These are phyloP conservation scores for Massariosphaeria phaeospora DNA, from an alignment of 495 filamentous ascomycete species.

Conservation along the genomic window DNA sequence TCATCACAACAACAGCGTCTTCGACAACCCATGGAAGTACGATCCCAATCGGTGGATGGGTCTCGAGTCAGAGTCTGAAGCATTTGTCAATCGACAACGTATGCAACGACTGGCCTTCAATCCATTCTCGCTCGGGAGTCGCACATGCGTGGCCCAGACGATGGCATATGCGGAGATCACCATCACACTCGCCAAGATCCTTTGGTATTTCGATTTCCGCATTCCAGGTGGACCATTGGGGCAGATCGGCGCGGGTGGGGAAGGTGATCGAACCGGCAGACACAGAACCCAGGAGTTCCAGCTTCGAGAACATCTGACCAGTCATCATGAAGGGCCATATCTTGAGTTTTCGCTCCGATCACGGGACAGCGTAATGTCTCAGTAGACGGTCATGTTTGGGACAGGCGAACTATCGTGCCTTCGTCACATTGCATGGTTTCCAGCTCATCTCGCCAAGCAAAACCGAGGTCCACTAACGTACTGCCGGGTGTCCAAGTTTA, in stretches of 20 bases:
- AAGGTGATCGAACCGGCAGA: slow-evolving; percentile 1
- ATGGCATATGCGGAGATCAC: slow-evolving; percentile 13
- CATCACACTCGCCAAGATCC: slow-evolving; percentile 2
- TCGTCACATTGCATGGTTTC: no score
- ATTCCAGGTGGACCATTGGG: background rate
- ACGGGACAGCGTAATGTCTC: no score
- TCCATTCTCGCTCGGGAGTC: slow-evolving; percentile 15
- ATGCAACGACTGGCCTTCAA: background rate
- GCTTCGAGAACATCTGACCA: slow-evolving; percentile 11
- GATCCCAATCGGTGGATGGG: slow-evolving; percentile 35
- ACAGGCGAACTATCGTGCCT: no score
- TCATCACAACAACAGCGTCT: slow-evolving; percentile 35
- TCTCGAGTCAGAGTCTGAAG: background rate
- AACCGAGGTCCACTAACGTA: no score
- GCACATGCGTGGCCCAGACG: slow-evolving; percentile 9
- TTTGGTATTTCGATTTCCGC: slow-evolving; percentile 17
- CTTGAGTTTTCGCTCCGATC: no score
- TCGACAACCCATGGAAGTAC: slow-evolving; percentile 29
- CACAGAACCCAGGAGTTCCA: slow-evolving; percentile 13
- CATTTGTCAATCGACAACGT: background rate
- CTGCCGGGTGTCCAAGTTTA: no score
- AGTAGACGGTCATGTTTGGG: no score
- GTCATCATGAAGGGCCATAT: slow-evolving; percentile 10
- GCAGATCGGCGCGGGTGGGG: slow-evolving; percentile 38
- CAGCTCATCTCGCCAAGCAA: no score